Conservation (phyloP, 2,329 filamentous ascomycete species). For the Calonectria montana region DNA sequence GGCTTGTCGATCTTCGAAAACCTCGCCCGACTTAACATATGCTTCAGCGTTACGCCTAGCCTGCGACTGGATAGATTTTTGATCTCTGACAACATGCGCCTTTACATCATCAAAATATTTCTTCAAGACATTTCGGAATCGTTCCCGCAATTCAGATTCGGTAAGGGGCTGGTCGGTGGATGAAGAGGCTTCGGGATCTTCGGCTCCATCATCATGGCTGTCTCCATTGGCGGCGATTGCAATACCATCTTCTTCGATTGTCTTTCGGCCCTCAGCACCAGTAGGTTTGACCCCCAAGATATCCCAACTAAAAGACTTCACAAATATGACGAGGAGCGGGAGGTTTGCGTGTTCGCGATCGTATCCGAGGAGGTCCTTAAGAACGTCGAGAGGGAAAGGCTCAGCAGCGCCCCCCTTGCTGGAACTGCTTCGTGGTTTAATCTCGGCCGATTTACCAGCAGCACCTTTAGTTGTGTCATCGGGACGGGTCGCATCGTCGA, state of each 20-base stretch:
- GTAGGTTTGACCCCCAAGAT: constrained; percentile 82
- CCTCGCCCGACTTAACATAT: constrained; percentile 97
- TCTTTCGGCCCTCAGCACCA: constrained; percentile 83
- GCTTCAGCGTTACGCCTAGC: constrained; percentile 96
- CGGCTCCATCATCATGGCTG: constrained; percentile 54
- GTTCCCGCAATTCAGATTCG: constrained; percentile 80
- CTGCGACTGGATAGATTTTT: constrained; percentile 87
- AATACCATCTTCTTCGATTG: constrained; percentile 82
- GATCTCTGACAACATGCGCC: constrained; percentile 86
- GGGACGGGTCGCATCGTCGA: constrained; percentile 73
- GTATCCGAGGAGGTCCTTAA: constrained; percentile 94
- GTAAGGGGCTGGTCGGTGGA: constrained; percentile 79
- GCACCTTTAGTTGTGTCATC: constrained; percentile 72
- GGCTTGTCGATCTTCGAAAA: constrained; percentile 96
- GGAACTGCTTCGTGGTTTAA: constrained; percentile 65
- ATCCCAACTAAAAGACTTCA: constrained; percentile 97
- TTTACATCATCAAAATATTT: constrained; percentile 96
- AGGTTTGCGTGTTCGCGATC: constrained; percentile 94
- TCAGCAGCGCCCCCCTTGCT: constrained; percentile 76
- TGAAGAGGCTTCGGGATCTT: constrained; percentile 36
- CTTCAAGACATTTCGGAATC: constrained; percentile 86
- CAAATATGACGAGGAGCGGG: constrained; percentile 91
- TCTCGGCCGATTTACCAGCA: constrained; percentile 71
- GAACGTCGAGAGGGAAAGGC: constrained; percentile 95
- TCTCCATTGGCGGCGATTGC: constrained; percentile 58